Evolutionary conservation across 345 rosid species (phyloP).

Genomic region (Fremontodendron californicum): DNA sequence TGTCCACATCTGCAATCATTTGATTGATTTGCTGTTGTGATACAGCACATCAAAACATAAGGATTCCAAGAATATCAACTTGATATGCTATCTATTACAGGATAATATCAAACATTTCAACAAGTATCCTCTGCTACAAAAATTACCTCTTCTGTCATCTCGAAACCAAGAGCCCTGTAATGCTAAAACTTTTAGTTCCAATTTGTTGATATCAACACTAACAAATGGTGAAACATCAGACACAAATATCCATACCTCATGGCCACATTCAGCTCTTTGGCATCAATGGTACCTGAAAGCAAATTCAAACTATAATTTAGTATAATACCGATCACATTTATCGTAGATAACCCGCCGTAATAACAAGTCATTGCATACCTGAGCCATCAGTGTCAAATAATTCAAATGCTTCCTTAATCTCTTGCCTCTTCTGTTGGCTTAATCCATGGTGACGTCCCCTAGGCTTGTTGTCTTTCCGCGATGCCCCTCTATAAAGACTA

Average conservation of each 20-base stretch:
- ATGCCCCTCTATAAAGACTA: slow-evolving; percentile 41
- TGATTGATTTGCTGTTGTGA: slow-evolving; percentile 72
- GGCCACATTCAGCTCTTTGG: slow-evolving; percentile 92
- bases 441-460: slow-evolving; percentile 72
- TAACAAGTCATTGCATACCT: slow-evolving; percentile 32
- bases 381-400: slow-evolving; percentile 93
- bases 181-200: slow-evolving; percentile 14
- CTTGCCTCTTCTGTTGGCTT: slow-evolving; percentile 69
- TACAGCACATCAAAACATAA: slow-evolving; percentile 8
- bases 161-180: slow-evolving; percentile 94
- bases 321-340: not conserved
- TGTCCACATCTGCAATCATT: slow-evolving; percentile 98
- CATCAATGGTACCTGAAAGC: slow-evolving; percentile 80
- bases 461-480: slow-evolving; percentile 69
- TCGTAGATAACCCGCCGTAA: not conserved
- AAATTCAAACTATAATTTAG: slow-evolving; percentile 9
- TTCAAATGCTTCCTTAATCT: slow-evolving; percentile 93
- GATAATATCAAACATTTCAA: not conserved
- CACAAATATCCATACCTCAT: slow-evolving; percentile 60
- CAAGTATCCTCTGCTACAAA: not conserved
- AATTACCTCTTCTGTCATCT: slow-evolving; percentile 87
- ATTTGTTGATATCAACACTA: not conserved
- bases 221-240: not conserved
- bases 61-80: not conserved
- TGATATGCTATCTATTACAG: not conserved